Conservation (phyloP, 768 basidiomycete species). For the Favolaschia claudopus region DNA sequence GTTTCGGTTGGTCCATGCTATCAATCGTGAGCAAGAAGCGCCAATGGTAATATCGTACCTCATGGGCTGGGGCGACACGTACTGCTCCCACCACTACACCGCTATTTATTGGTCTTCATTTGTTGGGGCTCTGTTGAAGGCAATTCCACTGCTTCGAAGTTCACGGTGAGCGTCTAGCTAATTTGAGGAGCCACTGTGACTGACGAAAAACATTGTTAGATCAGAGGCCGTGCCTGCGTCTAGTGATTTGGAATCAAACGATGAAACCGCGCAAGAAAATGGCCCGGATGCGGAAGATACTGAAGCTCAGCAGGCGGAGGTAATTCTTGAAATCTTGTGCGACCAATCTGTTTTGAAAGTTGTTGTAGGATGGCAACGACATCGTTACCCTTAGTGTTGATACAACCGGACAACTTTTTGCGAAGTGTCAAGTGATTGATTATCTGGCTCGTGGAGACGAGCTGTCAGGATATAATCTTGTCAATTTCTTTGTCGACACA, state of each 20-base stretch:
- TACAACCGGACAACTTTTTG: constrained; percentile 10
- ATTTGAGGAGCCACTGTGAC: too few relatives aligned
- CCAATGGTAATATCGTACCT: constrained; percentile 50
- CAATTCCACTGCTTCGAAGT: constrained; percentile 30
- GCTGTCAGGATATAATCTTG: constrained; percentile 26
- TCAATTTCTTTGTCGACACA: constrained; percentile 41
- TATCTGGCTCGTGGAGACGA: constrained; percentile 33
- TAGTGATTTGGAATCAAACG: not conserved
- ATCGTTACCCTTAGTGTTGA: constrained; percentile 6
- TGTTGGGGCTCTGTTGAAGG: constrained; percentile 20
- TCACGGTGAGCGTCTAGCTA: not conserved
- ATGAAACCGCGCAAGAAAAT: not conserved
- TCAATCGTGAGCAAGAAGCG: constrained; percentile 48
- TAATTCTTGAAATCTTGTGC: not conserved
- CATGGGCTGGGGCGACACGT: constrained; percentile 52
- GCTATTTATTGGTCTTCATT: constrained; percentile 44
- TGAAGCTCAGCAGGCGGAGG: not conserved
- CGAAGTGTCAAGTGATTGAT: constrained; percentile 34
- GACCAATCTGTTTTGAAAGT: not conserved
- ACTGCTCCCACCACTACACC: constrained; percentile 44
- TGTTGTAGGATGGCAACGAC: constrained; percentile 13
- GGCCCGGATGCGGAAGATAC: not conserved
- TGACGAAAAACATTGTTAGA: too few relatives aligned
- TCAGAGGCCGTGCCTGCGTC: not conserved
- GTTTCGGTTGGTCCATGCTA: constrained; percentile 36